Base-by-base conservation (phyloP, 2,329 filamentous ascomycete genomes). In the Colletotrichum coccodes region DNA sequence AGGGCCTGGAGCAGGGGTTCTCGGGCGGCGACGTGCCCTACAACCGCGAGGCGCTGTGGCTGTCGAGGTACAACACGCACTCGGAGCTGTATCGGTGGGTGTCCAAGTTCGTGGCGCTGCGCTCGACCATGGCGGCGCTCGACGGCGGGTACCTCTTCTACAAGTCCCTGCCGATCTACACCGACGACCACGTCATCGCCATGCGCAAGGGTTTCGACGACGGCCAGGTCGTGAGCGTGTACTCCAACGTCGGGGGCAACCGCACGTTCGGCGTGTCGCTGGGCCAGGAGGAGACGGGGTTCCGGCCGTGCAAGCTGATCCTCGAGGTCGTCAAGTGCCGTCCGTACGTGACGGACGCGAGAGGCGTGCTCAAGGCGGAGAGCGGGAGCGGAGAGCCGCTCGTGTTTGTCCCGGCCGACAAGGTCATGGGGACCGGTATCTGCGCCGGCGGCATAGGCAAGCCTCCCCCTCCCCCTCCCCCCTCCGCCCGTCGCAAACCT, bases 1-100 rank as follows among this genome's bases (percentile, higher is more conserved):
- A 90, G 72, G 90, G 90, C 32, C 87, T 90, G 70, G 90, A 92
- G 77, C 90, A 92, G 73, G 87, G 86, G 68, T 89, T 85, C 75
- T 75, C 80, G 2, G 82, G 81, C n/a, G 81, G 76, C 42, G 78
- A 78, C 52, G 87, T 87, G 9, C 78, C 83, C 0, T 83, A 81
- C 58, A 85, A 86, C 73, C 86, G 88, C n/a, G 87, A 90, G 74
- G 86, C 88, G 8, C 80, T 87, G 47, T 91, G 89, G 89, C 76
- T 84, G 12, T 86, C 84, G 12, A 78, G 78, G 7, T 90, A 85
- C 76, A 73, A 81, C 69, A 85, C 80, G 1, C 71, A 78, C 5
- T 72, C 81, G 8, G 81, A 84, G 30, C 77, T 89, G 14, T 90
- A 89, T 77, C 71, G 75, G 5, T 70, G 44, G 57, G 57, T 70